Base-by-base conservation (phyloP, 108 stramenopile genomes). In the Stephanodiscus minutulus region DNA sequence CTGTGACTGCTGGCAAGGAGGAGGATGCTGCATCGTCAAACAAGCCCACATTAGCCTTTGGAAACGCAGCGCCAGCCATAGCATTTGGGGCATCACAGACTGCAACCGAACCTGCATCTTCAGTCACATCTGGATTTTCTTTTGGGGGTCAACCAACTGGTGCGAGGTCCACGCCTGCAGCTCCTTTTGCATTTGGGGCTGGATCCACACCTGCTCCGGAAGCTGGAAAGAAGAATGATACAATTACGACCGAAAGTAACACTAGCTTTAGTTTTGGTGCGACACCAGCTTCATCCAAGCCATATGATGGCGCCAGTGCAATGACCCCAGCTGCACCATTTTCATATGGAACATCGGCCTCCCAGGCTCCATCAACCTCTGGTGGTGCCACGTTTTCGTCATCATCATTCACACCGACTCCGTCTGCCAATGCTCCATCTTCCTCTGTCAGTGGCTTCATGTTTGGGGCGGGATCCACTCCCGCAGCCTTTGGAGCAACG, bases 341-440 rank as follows among this genome's bases (percentile, higher is more conserved):
- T 65, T 35, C 58, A 25, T 76, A 68, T 55, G 75, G 67, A 24
- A n/a, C 50, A 6, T 21, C 46, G 49, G 31, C 76, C 24, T 13
- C 68, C 8, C n/a, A 60, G 10, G 55, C 63, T 29, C 50, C 53
- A 17, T 36, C 74, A 54, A 13, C 56, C 20, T 52, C 57, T 36
- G 33, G 57, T 7, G 57, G 57, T 58, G 15, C 66, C 10, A 22
- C 54, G 13, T 68, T 68, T 54, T 36, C 41, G 10, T 28, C 57
- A 29, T 29, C 48, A 31, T 28, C 31, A 54, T 35, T 59, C 15
- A 50, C 70, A 15, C 48, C 49, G 5, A 47, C 59, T 21, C 33
- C 4, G 11, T 43, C 37, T 35, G 17, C 18, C 18, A 43, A 29
- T n/a, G 10, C 59, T 21, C 7, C 29, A 35, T n/a, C 59, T 35